These are phyloP conservation scores for Coriolopsis trogii DNA, from an alignment of 1,284 basidiomycete genomes.

Conservation along the genomic window DNA sequence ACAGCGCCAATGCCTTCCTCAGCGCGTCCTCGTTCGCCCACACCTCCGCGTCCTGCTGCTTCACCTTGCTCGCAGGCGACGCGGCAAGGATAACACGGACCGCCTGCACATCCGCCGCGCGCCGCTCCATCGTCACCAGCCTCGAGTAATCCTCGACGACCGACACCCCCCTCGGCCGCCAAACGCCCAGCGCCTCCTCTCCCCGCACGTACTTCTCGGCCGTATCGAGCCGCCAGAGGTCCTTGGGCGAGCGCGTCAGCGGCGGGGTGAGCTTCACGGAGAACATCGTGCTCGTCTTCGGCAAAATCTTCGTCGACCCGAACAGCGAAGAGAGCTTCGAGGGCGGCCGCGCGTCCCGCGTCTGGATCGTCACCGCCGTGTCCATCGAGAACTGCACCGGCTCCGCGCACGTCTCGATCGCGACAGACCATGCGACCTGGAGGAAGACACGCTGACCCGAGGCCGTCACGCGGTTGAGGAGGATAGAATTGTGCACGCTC, in stretches of 20 bases:
- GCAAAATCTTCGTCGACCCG: constrained; percentile 71
- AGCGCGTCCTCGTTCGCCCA: constrained; percentile 69
- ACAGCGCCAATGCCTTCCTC: constrained; percentile 69
- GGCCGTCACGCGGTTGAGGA: constrained; percentile 86
- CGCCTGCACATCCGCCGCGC: constrained; percentile 88
- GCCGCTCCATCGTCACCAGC: constrained; percentile 69
- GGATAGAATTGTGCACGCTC: constrained; percentile 84
- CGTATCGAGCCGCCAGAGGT: constrained; percentile 95
- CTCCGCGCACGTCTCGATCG: constrained; percentile 82
- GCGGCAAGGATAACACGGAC: constrained; percentile 76
- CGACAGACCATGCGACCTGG: constrained; percentile 77
- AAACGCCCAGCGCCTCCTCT: constrained; percentile 80
- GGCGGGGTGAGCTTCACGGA: constrained; percentile 82
- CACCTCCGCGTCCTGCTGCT: constrained; percentile 55
- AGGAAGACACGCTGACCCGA: constrained; percentile 81
- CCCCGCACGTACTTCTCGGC: constrained; percentile 92
- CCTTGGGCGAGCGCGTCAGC: constrained; percentile 83
- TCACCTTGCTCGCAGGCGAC: constrained; percentile 47
- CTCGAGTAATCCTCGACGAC: constrained; percentile 85
- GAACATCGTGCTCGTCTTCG: constrained; percentile 83
- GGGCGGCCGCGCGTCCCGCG: constrained; percentile 84
- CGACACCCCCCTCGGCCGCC: constrained; percentile 88
- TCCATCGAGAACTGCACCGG: constrained; percentile 89
- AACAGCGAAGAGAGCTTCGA: constrained; percentile 78
- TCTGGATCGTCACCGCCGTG: constrained; percentile 84